Evolutionary conservation across 2,329 filamentous ascomycete genomes (phyloP).

Genomic region (Talaromyces marneffei): DNA sequence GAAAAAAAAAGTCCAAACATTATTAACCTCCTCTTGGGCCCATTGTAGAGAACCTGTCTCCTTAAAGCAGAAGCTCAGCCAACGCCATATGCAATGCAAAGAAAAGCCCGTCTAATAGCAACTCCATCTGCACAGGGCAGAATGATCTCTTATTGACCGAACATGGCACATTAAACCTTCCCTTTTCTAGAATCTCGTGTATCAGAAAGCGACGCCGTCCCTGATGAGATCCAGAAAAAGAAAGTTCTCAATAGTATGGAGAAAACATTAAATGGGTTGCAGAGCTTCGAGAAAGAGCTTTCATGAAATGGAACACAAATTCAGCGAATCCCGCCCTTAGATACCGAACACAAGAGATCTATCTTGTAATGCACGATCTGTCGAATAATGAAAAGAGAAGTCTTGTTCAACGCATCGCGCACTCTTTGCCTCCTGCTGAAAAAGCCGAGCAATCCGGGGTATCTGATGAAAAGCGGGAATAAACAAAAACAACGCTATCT

Average conservation of each 20-base stretch:
- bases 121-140: constrained; percentile 17
- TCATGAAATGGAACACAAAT: constrained; percentile 14
- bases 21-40: constrained; percentile 27
- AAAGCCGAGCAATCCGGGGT: constrained; percentile 42
- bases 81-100: constrained; percentile 42
- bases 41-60: constrained; percentile 28
- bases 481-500: constrained; percentile 48
- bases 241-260: constrained; percentile 9
- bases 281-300: constrained; percentile 12
- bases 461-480: constrained; percentile 40
- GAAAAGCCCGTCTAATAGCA: constrained; percentile 28
- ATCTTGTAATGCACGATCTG: constrained; percentile 36
- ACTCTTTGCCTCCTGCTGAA: constrained; percentile 32
- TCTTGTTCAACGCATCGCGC: constrained; percentile 33
- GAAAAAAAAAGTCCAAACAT: constrained; percentile 22
- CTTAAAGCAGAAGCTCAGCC: constrained; percentile 31
- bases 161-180: constrained; percentile 19
- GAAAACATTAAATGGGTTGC: constrained; percentile 10
- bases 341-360: constrained; percentile 38
- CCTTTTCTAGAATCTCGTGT: constrained; percentile 10
- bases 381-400: constrained; percentile 26
- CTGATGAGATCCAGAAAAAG: constrained; percentile 1
- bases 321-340: constrained; percentile 29
- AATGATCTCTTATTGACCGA: constrained; percentile 21
- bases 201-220: constrained; percentile 1